These are phyloP conservation scores for Trichothecium roseum DNA, from an alignment of 2,329 filamentous ascomycete species.

Conservation along the genomic window DNA sequence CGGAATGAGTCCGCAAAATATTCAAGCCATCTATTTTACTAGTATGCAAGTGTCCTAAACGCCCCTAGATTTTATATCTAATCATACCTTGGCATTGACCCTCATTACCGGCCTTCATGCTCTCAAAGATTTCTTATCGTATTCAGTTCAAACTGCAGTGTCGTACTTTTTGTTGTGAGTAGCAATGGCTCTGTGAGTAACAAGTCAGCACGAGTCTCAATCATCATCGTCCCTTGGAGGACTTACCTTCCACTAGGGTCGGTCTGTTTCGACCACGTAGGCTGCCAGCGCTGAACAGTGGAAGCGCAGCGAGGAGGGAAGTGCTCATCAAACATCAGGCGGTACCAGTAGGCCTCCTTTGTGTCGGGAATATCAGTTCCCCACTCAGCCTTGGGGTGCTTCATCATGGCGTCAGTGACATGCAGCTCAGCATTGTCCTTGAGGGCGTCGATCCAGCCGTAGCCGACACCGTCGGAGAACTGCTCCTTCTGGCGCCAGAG, in stretches of 20 bases:
- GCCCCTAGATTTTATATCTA: not conserved
- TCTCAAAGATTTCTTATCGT: not conserved
- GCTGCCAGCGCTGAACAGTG: slow-evolving; percentile 93
- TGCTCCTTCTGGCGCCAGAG: slow-evolving; percentile 99
- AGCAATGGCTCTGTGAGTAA: slow-evolving; percentile 55
- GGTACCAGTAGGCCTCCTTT: slow-evolving; percentile 99
- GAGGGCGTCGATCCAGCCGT: slow-evolving; percentile 96
- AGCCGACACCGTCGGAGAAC: slow-evolving; percentile 96
- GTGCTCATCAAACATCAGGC: slow-evolving; percentile 97
- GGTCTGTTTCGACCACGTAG: slow-evolving; percentile 92
- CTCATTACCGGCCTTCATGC: not conserved
- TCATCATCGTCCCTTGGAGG: not conserved
- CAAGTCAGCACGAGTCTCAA: slow-evolving; percentile 8
- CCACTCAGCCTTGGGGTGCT: slow-evolving; percentile 96
- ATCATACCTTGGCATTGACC: not conserved
- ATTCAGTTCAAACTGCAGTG: slow-evolving; percentile 24
- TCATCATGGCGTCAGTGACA: slow-evolving; percentile 95
- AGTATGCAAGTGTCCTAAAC: too few species aligned
- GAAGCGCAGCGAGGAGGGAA: slow-evolving; percentile 86
- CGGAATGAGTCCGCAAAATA: too few species aligned
- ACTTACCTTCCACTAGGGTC: slow-evolving; percentile 84
- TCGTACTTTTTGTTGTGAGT: slow-evolving; percentile 69
- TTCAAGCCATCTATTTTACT: too few species aligned
- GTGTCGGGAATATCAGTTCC: slow-evolving; percentile 84
- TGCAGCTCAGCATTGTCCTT: slow-evolving; percentile 88